A percentile compares a stretch with the other conserved stretches of the same genome.
Evolutionary conservation across 139 green algal species (phyloP).

Genomic region (Micractinium sp.): DNA sequence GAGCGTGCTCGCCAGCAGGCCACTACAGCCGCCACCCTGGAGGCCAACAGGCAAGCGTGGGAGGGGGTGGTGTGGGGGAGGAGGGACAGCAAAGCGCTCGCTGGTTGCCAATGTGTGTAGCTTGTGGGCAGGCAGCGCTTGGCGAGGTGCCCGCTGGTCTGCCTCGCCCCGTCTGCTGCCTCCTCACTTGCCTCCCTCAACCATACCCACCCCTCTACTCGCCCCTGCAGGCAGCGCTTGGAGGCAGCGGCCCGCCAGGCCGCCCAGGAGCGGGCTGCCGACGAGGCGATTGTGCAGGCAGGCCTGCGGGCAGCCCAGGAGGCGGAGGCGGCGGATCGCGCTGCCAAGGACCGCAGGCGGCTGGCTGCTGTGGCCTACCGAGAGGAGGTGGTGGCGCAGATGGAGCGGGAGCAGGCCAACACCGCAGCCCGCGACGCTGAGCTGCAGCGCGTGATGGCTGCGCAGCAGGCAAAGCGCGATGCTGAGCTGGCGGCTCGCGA

Average conservation of each 20-base stretch:
- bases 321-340: neutral
- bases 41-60: slow-evolving; percentile 9
- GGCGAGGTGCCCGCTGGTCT: neutral
- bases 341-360: neutral
- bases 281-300: slow-evolving; percentile 20
- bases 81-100: neutral
- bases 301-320: neutral
- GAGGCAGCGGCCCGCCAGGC: neutral
- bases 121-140: neutral
- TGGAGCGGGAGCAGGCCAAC: slow-evolving; percentile 12
- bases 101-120: neutral
- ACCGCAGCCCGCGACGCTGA: slow-evolving; percentile 23
- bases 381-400: slow-evolving; percentile 22
- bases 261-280: neutral
- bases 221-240: slow-evolving; percentile 39
- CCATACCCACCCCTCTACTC: neutral
- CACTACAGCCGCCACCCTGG: neutral
- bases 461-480: slow-evolving; percentile 27
- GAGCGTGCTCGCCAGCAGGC: slow-evolving; percentile 25
- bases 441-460: slow-evolving; percentile 18
- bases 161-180: neutral
- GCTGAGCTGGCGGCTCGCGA: slow-evolving; percentile 33
- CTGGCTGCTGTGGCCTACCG: slow-evolving; percentile 4
- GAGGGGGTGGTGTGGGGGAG: neutral
- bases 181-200: neutral